Evolutionary conservation across 176 grass and related monocot genomes (phyloP).

Genomic region (Avena insularis): DNA sequence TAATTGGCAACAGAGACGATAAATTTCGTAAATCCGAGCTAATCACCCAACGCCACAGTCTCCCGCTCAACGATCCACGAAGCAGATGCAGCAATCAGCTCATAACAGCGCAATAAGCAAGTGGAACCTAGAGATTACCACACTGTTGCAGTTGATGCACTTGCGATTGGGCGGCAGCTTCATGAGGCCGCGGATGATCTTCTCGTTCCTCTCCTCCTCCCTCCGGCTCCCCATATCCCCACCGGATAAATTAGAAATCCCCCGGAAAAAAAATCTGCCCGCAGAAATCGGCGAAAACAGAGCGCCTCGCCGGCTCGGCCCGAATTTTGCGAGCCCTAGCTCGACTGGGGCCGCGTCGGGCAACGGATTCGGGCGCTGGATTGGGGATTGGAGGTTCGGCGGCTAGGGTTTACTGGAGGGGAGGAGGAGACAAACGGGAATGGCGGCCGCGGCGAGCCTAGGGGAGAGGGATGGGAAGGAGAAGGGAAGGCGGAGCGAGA

Average conservation of each 20-base stretch:
- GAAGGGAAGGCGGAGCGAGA: constrained; percentile 41
- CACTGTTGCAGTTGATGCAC: constrained; percentile 96
- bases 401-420: constrained; percentile 69
- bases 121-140: constrained; percentile 47
- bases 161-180: constrained; percentile 96
- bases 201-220: constrained; percentile 97
- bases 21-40: constrained; percentile 27
- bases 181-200: constrained; percentile 98
- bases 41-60: neutral
- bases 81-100: constrained; percentile 27
- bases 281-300: neutral
- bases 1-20: neutral
- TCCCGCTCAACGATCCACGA: constrained; percentile 17
- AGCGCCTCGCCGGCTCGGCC: neutral
- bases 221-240: constrained; percentile 82
- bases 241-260: constrained; percentile 26
- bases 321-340: constrained; percentile 46
- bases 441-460: constrained; percentile 53
- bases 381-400: constrained; percentile 41
- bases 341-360: constrained; percentile 30
- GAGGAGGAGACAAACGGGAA: constrained; percentile 44
- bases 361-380: constrained; percentile 25
- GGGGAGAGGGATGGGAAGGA: constrained; percentile 24
- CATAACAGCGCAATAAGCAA: neutral
- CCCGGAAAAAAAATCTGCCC: neutral